phyloP scores from a whole-genome alignment of 2,329 filamentous ascomycete species.

The Aureobasidium mangrovei region DNA sequence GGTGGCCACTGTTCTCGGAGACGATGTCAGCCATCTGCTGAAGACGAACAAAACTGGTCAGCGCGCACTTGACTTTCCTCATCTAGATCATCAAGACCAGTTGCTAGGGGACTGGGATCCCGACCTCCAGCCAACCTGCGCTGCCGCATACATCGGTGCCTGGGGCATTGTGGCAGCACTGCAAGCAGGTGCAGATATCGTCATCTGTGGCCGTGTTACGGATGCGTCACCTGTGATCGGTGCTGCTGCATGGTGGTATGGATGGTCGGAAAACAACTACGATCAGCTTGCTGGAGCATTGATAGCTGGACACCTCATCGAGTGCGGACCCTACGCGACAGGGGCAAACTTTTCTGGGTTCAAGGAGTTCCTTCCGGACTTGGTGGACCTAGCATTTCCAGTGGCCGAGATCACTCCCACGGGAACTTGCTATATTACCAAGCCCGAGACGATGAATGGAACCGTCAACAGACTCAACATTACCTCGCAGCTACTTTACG shows the following conservation, averaged over 20 bases:
- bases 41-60: neutral
- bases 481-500: conserved; percentile 45
- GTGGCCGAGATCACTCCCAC: conserved; percentile 29
- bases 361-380: conserved; percentile 30
- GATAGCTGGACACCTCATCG: conserved; percentile 37
- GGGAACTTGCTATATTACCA: conserved; percentile 31
- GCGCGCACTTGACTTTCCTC: conserved; percentile 1
- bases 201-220: conserved; percentile 36
- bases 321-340: conserved; percentile 35
- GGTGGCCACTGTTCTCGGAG: conserved; percentile 42
- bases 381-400: conserved; percentile 29
- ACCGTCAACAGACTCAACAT: conserved; percentile 41
- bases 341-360: conserved; percentile 39
- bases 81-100: conserved; percentile 8
- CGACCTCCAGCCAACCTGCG: conserved; percentile 21
- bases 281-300: conserved; percentile 35
- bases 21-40: conserved; percentile 27
- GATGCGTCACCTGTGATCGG: conserved; percentile 38
- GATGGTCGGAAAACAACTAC: conserved; percentile 32
- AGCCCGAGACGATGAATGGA: conserved; percentile 29
- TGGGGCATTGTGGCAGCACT: conserved; percentile 36
- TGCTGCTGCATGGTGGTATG: conserved; percentile 38
- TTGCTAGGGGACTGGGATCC: conserved; percentile 20
- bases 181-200: conserved; percentile 34
- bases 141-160: conserved; percentile 36